Conservation (phyloP, 1,284 basidiomycete genomes). For the Malassezia pachydermatis region DNA sequence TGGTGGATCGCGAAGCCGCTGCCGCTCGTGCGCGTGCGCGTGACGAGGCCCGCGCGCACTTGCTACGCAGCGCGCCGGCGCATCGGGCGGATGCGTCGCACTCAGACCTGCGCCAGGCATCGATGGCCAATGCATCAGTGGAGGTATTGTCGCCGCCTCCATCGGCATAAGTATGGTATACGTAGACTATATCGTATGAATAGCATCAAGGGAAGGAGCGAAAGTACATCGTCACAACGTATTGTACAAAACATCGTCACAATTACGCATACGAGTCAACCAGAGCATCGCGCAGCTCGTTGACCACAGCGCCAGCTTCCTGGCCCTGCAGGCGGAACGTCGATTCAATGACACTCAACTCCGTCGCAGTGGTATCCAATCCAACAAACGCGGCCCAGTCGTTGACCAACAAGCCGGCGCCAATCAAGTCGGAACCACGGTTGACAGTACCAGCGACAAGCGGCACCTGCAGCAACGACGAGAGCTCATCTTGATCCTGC, state of each 20-base stretch:
- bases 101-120: slow-evolving; percentile 6
- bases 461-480: slow-evolving; percentile 84
- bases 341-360: slow-evolving; percentile 94
- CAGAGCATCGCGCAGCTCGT: slow-evolving; percentile 42
- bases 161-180: no score
- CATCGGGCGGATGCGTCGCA: slow-evolving; percentile 5
- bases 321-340: slow-evolving; percentile 59
- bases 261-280: slow-evolving; percentile 43
- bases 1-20: slow-evolving; percentile 6
- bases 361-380: slow-evolving; percentile 70
- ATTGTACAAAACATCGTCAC: background rate
- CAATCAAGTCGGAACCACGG: slow-evolving; percentile 92
- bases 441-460: slow-evolving; percentile 96
- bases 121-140: slow-evolving; percentile 7
- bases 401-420: slow-evolving; percentile 93
- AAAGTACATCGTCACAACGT: background rate
- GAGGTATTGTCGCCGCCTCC: slow-evolving; percentile 3
- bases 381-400: slow-evolving; percentile 86
- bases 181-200: slow-evolving; percentile 1
- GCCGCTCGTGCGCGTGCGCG: slow-evolving; percentile 7
- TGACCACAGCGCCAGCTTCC: slow-evolving; percentile 32
- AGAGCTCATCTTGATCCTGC: slow-evolving; percentile 94
- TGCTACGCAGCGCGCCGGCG: slow-evolving; percentile 7
- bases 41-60: slow-evolving; percentile 10
- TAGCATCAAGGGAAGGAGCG: background rate